Conservation (phyloP, 352 stramenopile species). For the Phytophthora multivora region DNA sequence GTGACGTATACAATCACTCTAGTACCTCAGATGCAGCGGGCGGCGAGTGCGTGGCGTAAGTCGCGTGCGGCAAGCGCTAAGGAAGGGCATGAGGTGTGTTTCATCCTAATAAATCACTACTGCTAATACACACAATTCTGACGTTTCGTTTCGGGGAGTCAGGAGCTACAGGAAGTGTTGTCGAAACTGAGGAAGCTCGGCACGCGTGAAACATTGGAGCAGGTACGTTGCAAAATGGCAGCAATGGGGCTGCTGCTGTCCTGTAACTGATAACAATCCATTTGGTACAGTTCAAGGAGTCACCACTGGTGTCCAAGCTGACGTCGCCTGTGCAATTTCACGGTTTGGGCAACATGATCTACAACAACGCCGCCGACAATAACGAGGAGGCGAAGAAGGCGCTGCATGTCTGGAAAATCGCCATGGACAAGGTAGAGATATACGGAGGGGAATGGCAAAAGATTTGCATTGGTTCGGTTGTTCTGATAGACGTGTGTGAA, state of each 20-base stretch:
- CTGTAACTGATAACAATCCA: not conserved
- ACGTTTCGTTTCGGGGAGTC: not conserved
- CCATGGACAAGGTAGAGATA: conserved; percentile 68
- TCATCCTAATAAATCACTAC: not conserved
- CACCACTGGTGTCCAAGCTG: conserved; percentile 58
- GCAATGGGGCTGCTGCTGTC: not conserved
- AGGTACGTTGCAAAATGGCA: conserved; percentile 29
- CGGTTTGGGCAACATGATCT: conserved; percentile 84
- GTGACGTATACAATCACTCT: not conserved
- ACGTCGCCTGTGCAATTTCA: conserved; percentile 67
- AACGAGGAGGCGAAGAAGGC: conserved; percentile 71
- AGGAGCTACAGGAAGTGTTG: conserved; percentile 72
- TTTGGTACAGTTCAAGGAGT: conserved; percentile 60
- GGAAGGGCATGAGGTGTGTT: conserved; percentile 48
- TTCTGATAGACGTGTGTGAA: not conserved
- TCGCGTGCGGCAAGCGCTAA: conserved; percentile 42
- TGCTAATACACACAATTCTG: no score
- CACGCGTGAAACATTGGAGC: conserved; percentile 53
- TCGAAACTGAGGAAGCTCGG: conserved; percentile 59
- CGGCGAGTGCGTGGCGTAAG: conserved; percentile 46
- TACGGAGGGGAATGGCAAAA: not conserved
- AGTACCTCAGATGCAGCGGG: conserved; percentile 23
- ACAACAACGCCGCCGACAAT: conserved; percentile 72
- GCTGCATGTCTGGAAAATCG: conserved; percentile 78
- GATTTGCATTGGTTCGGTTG: not conserved